Evolutionary conservation across 345 rosid genomes (phyloP).

Genomic region (Brassica rapa): DNA sequence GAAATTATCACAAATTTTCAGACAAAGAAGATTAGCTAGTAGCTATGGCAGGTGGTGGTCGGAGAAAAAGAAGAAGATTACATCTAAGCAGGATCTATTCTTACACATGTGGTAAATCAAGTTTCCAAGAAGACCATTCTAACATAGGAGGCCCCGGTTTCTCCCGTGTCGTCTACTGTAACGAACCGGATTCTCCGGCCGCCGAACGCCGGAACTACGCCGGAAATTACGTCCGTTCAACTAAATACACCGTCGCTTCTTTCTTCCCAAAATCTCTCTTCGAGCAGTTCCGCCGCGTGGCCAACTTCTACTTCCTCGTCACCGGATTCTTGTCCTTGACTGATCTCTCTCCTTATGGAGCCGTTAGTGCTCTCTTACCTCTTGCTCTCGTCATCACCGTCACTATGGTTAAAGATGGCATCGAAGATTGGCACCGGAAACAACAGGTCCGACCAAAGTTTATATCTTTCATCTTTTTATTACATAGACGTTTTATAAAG

Average conservation of each 20-base stretch:
- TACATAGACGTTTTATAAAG: background rate
- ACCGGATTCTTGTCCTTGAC: slow-evolving; percentile 75
- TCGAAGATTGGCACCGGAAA: slow-evolving; percentile 87
- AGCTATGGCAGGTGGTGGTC: slow-evolving; percentile 57
- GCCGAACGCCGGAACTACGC: slow-evolving; percentile 59
- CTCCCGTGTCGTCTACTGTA: slow-evolving; percentile 80
- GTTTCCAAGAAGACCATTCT: slow-evolving; percentile 67
- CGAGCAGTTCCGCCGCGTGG: slow-evolving; percentile 95
- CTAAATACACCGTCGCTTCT: slow-evolving; percentile 71
- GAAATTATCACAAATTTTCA: slow-evolving; percentile 8
- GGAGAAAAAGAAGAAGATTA: slow-evolving; percentile 50
- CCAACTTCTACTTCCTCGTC: slow-evolving; percentile 81
- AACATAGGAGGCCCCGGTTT: slow-evolving; percentile 84
- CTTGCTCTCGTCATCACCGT: slow-evolving; percentile 67
- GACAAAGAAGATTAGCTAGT: slow-evolving; percentile 12
- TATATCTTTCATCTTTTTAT: background rate
- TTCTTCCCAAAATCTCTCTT: slow-evolving; percentile 91
- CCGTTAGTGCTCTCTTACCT: slow-evolving; percentile 71
- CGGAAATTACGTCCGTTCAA: slow-evolving; percentile 66
- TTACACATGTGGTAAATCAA: slow-evolving; percentile 65
- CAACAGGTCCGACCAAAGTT: slow-evolving; percentile 61
- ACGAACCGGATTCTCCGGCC: slow-evolving; percentile 69
- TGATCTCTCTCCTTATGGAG: slow-evolving; percentile 64
- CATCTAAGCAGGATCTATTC: slow-evolving; percentile 80
- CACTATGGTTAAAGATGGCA: slow-evolving; percentile 83